phyloP scores from a whole-genome alignment of 2,329 filamentous ascomycete species.

The Aspergillus tamarii region DNA sequence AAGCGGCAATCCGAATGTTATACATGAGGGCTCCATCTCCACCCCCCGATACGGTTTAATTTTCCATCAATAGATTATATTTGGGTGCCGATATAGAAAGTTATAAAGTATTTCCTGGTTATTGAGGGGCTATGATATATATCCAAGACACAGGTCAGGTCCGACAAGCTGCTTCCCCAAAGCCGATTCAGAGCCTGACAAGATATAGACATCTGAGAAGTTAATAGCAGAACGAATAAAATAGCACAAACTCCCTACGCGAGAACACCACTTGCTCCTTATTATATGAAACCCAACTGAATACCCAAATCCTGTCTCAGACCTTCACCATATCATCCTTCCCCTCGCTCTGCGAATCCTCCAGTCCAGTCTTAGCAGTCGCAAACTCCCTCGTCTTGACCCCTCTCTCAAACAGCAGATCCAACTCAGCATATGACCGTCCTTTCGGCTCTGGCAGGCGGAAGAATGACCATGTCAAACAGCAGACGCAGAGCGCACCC shows the following conservation, averaged over 20 bases:
- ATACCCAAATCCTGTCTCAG: neutral
- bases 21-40: neutral
- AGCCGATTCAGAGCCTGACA: neutral
- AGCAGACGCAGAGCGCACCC: constrained; percentile 73
- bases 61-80: too few species aligned
- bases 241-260: neutral
- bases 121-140: neutral
- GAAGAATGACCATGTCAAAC: constrained; percentile 76
- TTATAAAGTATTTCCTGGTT: neutral
- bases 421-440: constrained; percentile 78
- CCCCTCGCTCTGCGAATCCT: neutral
- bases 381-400: constrained; percentile 18
- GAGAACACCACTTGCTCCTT: neutral
- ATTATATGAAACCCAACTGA: neutral
- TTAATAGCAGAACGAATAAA: neutral
- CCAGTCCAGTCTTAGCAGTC: constrained; percentile 6
- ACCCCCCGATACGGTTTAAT: neutral
- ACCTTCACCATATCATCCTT: neutral
- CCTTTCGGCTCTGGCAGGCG: constrained; percentile 74
- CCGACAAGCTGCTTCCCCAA: neutral
- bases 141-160: neutral
- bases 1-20: neutral
- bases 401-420: constrained; percentile 74
- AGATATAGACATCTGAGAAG: neutral
- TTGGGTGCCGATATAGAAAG: neutral